Conservation (phyloP, 495 filamentous ascomycete species). For the Diplogelasinospora grovesii region DNA sequence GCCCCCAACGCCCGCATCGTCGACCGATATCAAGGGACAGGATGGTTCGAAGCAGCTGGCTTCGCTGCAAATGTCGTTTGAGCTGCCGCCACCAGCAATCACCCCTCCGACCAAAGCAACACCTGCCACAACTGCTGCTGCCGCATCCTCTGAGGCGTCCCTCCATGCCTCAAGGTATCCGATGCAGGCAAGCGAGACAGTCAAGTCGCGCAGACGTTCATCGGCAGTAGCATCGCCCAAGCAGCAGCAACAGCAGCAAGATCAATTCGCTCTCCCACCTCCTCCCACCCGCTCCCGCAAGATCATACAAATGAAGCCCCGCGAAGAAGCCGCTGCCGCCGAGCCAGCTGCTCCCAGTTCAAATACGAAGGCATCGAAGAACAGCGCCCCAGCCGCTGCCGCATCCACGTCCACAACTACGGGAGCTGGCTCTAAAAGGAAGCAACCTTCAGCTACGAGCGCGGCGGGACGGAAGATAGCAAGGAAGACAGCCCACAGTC, state of each 20-base stretch:
- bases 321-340: constrained; percentile 28
- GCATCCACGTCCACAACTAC: constrained; percentile 31
- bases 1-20: constrained; percentile 80
- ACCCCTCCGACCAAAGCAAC: constrained; percentile 29
- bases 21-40: constrained; percentile 73
- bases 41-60: constrained; percentile 57
- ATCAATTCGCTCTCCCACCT: constrained; percentile 74
- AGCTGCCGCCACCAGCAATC: constrained; percentile 79
- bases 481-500: constrained; percentile 89
- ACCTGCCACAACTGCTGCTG: too few relatives aligned
- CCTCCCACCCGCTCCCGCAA: constrained; percentile 87
- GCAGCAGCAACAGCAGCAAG: too few relatives aligned
- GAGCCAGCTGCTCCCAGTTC: background rate
- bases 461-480: constrained; percentile 86
- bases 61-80: constrained; percentile 51
- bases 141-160: too few relatives aligned
- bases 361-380: constrained; percentile 3
- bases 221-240: constrained; percentile 43
- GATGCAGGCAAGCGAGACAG: constrained; percentile 44
- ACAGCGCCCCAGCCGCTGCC: constrained; percentile 9
- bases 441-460: constrained; percentile 61
- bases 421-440: constrained; percentile 54
- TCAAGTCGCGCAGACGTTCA: constrained; percentile 53
- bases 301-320: constrained; percentile 96
- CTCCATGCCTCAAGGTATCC: constrained; percentile 45